Base-by-base conservation (phyloP, 2,329 filamentous ascomycete genomes). In the Pyrenophora seminiperda region DNA sequence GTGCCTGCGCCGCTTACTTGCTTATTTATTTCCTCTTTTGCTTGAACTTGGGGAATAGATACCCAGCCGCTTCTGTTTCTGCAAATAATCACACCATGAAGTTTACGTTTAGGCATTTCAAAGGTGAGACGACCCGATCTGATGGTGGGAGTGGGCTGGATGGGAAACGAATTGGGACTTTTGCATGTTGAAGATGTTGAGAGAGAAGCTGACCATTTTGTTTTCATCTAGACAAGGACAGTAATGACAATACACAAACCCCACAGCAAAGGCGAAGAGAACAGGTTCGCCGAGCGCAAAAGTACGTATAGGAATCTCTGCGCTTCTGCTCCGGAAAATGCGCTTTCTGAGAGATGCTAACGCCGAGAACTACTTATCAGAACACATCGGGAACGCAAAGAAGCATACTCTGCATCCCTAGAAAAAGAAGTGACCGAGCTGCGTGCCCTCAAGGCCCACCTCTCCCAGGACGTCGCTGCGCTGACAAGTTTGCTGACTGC, bases 271-370 rank as follows among this genome's bases (percentile, higher is more conserved):
- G 63, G 45, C 65, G 72, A 15, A 61, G 67, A 37, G 71, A 74
- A 29, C 72, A 74, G 56, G 61, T 74, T n/a, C 69, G 71, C 10
- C 65, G 59, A 42, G 72, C 72, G 7, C 72, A 74, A 49, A 62
- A 57, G 66, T 70, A 43, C 5, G 27, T 39, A 10, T 10, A 11
- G 33, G 5, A 3, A 7, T 20, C 3, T 29, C 2, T 7, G 7
- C 13, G 9, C 13, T 10, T 4, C 18, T n/a, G n/a, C n/a, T n/a
- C n/a, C n/a, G n/a, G n/a, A n/a, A n/a, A n/a, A n/a, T n/a, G n/a
- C n/a, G n/a, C n/a, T n/a, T n/a, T n/a, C n/a, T n/a, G n/a, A n/a
- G n/a, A n/a, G n/a, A n/a, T n/a, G n/a, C n/a, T 6, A 3, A 11
- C 24, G 7, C 24, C 9, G 6, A 24, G 9, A 27, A 11, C 7